Evolutionary conservation across 2,329 filamentous ascomycete species (phyloP).

Genomic region (Fonsecaea nubica): DNA sequence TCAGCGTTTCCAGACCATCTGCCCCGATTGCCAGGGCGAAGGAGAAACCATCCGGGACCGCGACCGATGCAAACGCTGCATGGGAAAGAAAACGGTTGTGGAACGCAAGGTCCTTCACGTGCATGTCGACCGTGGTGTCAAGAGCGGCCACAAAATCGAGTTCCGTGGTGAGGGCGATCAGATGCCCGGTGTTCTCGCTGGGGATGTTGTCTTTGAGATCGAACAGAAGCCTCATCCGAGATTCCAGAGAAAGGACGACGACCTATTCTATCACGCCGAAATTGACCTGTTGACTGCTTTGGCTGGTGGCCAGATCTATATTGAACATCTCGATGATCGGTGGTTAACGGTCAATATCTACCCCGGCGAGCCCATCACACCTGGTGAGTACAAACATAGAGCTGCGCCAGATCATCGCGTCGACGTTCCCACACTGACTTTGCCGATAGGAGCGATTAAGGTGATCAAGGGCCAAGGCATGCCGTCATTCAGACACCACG

Average conservation of each 20-base stretch:
- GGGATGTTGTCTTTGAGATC: constrained; percentile 98
- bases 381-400: constrained; percentile 66
- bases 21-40: constrained; percentile 96
- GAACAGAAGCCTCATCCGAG: constrained; percentile 97
- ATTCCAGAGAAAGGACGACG: constrained; percentile 95
- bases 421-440: constrained; percentile 20
- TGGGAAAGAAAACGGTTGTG: constrained; percentile 96
- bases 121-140: constrained; percentile 93
- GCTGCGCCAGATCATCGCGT: background rate
- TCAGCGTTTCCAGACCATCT: constrained; percentile 98
- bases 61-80: constrained; percentile 96
- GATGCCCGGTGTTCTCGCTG: constrained; percentile 87
- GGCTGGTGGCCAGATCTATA: constrained; percentile 85
- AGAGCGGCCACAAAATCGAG: constrained; percentile 93
- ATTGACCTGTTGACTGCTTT: constrained; percentile 95
- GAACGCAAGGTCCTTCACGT: constrained; percentile 98
- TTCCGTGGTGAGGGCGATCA: constrained; percentile 98
- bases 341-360: constrained; percentile 94
- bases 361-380: constrained; percentile 91
- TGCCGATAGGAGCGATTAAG: constrained; percentile 76
- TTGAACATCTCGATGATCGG: constrained; percentile 96
- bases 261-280: constrained; percentile 92
- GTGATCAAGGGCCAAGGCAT: constrained; percentile 96
- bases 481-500: constrained; percentile 94
- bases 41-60: constrained; percentile 96